A percentile compares a stretch with the other conserved stretches of the same genome.
phyloP scores from a whole-genome alignment of 352 stramenopile species.

The Globisporangium ultimum region DNA sequence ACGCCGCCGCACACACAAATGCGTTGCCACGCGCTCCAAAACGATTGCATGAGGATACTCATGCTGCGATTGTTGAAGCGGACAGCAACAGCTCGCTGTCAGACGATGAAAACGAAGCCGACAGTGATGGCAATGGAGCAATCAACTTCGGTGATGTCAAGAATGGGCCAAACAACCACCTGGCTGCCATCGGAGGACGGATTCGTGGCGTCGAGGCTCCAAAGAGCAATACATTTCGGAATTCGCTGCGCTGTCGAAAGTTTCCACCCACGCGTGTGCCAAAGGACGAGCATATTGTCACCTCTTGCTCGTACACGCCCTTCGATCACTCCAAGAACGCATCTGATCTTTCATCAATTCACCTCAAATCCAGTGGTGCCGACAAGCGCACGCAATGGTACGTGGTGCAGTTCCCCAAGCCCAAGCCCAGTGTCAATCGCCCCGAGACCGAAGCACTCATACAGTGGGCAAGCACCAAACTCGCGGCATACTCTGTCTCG shows the following conservation, averaged over 20 bases:
- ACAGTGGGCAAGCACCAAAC: conserved; percentile 27
- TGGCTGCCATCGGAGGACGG: not conserved
- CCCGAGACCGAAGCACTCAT: conserved; percentile 27
- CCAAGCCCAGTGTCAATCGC: conserved; percentile 21
- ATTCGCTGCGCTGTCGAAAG: conserved; percentile 27
- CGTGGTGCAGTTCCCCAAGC: conserved; percentile 40
- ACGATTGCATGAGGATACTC: not conserved
- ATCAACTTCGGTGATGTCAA: not conserved
- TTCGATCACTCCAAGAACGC: conserved; percentile 20
- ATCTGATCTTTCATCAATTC: conserved; percentile 21
- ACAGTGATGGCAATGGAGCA: not conserved
- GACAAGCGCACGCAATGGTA: conserved; percentile 26
- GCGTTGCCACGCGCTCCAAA: no score
- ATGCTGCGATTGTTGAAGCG: not conserved
- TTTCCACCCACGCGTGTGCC: conserved; percentile 40
- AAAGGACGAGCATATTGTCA: conserved; percentile 24
- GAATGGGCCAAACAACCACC: not conserved
- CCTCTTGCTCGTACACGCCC: conserved; percentile 27
- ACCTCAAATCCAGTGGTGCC: conserved; percentile 10
- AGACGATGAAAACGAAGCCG: not conserved
- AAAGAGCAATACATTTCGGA: conserved; percentile 29
- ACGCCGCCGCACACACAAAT: not conserved
- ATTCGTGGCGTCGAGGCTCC: not conserved
- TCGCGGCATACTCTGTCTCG: not conserved
- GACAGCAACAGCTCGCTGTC: not conserved